Percentiles rank a stretch among this genome's conserved stretches.
phyloP scores from a whole-genome alignment of 1,139 yeast genomes.

The Sporopachydermia cereana region DNA sequence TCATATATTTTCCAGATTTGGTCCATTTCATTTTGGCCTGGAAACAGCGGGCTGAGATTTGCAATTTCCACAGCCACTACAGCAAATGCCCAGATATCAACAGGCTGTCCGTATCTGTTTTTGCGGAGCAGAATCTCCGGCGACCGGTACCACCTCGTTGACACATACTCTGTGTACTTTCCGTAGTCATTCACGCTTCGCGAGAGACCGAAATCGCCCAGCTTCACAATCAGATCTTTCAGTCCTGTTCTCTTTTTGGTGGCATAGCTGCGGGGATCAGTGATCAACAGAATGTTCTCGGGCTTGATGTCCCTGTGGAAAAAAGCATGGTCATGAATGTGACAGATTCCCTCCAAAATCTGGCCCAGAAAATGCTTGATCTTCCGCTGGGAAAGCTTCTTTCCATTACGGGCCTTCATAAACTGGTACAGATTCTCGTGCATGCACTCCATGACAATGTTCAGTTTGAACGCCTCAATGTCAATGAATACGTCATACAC shows the following conservation, averaged over 20 bases:
- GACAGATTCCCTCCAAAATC: constrained; percentile 62
- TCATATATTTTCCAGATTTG: constrained; percentile 59
- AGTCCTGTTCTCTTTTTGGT: constrained; percentile 28
- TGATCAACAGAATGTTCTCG: constrained; percentile 68
- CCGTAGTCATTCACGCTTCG: constrained; percentile 44
- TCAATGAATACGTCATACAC: constrained; percentile 74
- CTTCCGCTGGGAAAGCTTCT: constrained; percentile 44
- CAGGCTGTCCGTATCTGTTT: constrained; percentile 55
- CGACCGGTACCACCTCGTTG: constrained; percentile 93
- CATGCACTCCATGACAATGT: constrained; percentile 84
- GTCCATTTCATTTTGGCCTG: constrained; percentile 70
- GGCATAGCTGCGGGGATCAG: constrained; percentile 35
- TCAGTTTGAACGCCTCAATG: constrained; percentile 41
- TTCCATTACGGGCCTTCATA: constrained; percentile 43
- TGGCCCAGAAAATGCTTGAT: constrained; percentile 59
- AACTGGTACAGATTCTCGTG: constrained; percentile 69
- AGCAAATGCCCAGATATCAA: constrained; percentile 95
- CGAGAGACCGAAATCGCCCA: constrained; percentile 89
- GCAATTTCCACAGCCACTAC: constrained; percentile 75
- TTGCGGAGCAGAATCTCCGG: constrained; percentile 79
- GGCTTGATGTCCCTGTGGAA: constrained; percentile 93
- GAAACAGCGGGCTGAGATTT: constrained; percentile 66
- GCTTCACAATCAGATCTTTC: constrained; percentile 54
- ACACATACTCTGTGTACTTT: constrained; percentile 65
- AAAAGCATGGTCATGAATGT: constrained; percentile 64